phyloP scores from a whole-genome alignment of 352 stramenopile species.

The Phytophthora pini region DNA sequence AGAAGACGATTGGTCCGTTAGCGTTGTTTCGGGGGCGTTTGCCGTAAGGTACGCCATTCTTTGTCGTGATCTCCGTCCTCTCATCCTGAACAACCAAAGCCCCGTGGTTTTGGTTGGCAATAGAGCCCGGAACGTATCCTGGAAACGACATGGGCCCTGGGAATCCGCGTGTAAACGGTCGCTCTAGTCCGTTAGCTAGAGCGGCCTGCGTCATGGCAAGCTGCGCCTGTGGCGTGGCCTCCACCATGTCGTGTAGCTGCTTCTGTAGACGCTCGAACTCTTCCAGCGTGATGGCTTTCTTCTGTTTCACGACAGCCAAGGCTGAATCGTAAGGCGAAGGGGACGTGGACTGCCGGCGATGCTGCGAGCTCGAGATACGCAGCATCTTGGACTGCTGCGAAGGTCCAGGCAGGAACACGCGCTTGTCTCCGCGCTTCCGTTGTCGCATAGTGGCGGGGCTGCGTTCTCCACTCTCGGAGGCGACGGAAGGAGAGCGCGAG shows the following conservation, averaged over 20 bases:
- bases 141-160: constrained; percentile 32
- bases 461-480: constrained; percentile 31
- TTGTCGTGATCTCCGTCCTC: constrained; percentile 25
- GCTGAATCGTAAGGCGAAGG: constrained; percentile 58
- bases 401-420: constrained; percentile 48
- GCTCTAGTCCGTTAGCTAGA: constrained; percentile 52
- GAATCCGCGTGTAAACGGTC: constrained; percentile 35
- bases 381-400: constrained; percentile 61
- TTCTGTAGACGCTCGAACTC: constrained; percentile 76
- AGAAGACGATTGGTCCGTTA: constrained; percentile 49
- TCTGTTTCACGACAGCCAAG: constrained; percentile 70
- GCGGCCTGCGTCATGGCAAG: constrained; percentile 64
- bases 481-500: constrained; percentile 34
- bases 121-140: constrained; percentile 52
- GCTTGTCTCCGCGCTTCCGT: constrained; percentile 52
- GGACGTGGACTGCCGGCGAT: constrained; percentile 37
- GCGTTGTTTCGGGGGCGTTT: constrained; percentile 56
- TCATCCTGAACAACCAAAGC: constrained; percentile 31
- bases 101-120: constrained; percentile 32
- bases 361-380: constrained; percentile 38
- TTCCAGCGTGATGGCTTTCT: constrained; percentile 79
- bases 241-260: constrained; percentile 72
- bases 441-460: constrained; percentile 39
- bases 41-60: constrained; percentile 40
- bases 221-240: constrained; percentile 63